Evolutionary conservation across 257 asterid genomes (phyloP), one percentile per base, ranked within the genome.

Genomic region (Cruciata laevipes): DNA sequence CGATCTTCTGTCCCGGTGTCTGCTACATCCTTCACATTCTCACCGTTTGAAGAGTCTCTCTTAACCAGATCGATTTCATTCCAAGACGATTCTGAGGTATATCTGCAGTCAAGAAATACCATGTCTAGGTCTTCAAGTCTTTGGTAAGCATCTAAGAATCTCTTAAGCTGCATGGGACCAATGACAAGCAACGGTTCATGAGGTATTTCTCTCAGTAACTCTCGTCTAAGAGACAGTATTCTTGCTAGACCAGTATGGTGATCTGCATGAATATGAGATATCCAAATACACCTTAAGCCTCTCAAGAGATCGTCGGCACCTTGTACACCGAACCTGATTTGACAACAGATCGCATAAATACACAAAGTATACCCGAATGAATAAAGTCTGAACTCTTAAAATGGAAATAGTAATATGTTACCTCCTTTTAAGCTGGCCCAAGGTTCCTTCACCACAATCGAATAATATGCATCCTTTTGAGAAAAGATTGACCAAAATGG

Each of bases 371-470:
- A 42, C 66, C 59, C 56, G 31, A 17, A 53, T 38, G 7, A 21
- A 31, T 31, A 51, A 70, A 65, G 55, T 47, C 68, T 31, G 71
- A 25, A 31, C 65, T 17, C 49, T 1, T 9, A 24, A 49, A 23
- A 9, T 44, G 24, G 42, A 49, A 63, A 37, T 55, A 23, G 21
- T 35, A 20, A 65, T 42, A 44, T 20, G 55, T 35, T 75, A 89
- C 97, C 98, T 90, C 83, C 99, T 75, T 76, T 88, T 94, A 6
- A 94, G 92, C 82, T 94, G 99, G 70, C 97, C 99, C 47, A 90
- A 71, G 40, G 95, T 85, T 75, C 97, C 99, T 86, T 94, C 99
- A 20, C 99, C 99, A 31, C 99, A 94, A 71, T 93, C 99, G 51
- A 94, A 74, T 65, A 94, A 85, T 67, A 94, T 4, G 71, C 95